phyloP scores from a whole-genome alignment of 768 basidiomycete species.

The Holtermannia corniformis region DNA sequence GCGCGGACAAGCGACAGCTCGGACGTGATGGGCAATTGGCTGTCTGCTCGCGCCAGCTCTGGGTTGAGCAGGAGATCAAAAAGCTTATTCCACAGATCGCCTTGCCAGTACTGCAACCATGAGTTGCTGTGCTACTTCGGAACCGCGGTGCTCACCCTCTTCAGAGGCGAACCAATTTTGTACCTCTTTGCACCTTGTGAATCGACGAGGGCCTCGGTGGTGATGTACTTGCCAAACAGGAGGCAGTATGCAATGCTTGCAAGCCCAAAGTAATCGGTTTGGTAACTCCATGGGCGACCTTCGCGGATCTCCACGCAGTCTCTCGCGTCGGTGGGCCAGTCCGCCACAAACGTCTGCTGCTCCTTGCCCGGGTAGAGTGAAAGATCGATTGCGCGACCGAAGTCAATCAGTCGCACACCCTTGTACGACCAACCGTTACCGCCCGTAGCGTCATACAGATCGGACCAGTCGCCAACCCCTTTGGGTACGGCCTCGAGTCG shows the following conservation, averaged over 20 bases:
- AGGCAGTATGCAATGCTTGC: conserved; percentile 90
- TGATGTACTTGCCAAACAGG: conserved; percentile 93
- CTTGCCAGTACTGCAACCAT: conserved; percentile 74
- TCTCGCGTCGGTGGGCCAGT: conserved; percentile 79
- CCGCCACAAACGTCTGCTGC: conserved; percentile 65
- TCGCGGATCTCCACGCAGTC: conserved; percentile 90
- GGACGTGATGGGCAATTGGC: conserved; percentile 60
- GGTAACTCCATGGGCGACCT: conserved; percentile 77
- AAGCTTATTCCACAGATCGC: conserved; percentile 67
- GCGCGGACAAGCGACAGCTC: conserved; percentile 56
- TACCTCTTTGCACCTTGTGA: conserved; percentile 12
- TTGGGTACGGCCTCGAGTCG: conserved; percentile 58
- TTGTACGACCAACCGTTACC: conserved; percentile 76
- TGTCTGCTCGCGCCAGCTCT: conserved; percentile 49
- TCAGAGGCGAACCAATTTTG: conserved; percentile 25
- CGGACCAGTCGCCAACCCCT: conserved; percentile 66
- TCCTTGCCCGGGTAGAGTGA: conserved; percentile 59
- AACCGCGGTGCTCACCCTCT: conserved; percentile 27
- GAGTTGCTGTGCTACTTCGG: conserved; percentile 1
- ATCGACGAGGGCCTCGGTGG: conserved; percentile 51
- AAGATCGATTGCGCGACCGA: conserved; percentile 88
- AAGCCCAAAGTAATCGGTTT: conserved; percentile 94
- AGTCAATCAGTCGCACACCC: conserved; percentile 90
- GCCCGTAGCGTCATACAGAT: conserved; percentile 67
- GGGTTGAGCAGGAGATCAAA: conserved; percentile 87